Conservation (phyloP, 2,329 filamentous ascomycete genomes). For the Ascomycota sp. region DNA sequence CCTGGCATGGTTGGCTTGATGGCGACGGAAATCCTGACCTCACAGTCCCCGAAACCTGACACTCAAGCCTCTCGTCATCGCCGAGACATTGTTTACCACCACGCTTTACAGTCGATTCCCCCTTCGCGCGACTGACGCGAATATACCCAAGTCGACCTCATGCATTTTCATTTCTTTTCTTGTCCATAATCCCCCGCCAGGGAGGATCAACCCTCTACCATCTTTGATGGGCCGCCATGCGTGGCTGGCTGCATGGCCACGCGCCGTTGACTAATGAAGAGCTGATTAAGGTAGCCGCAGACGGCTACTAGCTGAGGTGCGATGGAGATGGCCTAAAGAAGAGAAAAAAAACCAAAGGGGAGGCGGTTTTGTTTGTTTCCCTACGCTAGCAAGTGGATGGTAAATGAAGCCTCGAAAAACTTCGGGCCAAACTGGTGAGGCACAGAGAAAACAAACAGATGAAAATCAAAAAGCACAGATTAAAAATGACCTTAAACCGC, state of each 20-base stretch:
- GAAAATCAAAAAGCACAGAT: background rate
- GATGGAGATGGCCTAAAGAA: constrained; percentile 1
- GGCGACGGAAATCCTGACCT: too few relatives aligned
- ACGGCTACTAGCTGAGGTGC: background rate
- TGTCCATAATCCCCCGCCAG: constrained; percentile 5
- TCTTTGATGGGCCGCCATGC: constrained; percentile 4
- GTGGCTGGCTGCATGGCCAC: constrained; percentile 1
- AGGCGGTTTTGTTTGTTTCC: background rate
- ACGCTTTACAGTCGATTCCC: constrained; percentile 1
- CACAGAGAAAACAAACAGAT: background rate
- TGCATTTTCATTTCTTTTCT: constrained; percentile 3
- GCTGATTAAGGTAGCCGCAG: constrained; percentile 3
- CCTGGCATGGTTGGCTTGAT: too few relatives aligned
- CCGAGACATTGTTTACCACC: too few relatives aligned
- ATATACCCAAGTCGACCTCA: constrained; percentile 8
- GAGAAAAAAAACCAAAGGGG: background rate
- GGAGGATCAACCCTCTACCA: constrained; percentile 2
- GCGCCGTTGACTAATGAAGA: constrained; percentile 5
- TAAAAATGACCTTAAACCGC: background rate
- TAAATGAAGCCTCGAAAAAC: background rate
- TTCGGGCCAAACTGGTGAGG: too few relatives aligned
- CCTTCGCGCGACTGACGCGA: constrained; percentile 2
- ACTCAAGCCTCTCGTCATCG: too few relatives aligned
- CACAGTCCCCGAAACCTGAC: too few relatives aligned
- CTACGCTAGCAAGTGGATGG: constrained; percentile 1